Evolutionary conservation across 768 basidiomycete genomes (phyloP).

Genomic region (Holtermanniella nyarrowii): DNA sequence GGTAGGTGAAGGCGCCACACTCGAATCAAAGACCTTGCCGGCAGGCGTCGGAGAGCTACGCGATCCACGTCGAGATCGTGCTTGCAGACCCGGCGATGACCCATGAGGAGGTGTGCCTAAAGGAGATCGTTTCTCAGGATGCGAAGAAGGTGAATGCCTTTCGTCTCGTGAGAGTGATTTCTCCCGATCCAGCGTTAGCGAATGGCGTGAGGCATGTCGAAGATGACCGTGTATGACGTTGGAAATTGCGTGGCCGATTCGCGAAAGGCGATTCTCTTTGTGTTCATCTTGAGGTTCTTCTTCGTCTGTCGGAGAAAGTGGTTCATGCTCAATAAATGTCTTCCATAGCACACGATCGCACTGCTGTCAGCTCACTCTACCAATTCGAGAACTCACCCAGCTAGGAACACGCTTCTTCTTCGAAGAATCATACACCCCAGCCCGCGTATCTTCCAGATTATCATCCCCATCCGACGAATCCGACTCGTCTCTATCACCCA

Average conservation of each 20-base stretch:
- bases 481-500: conserved; percentile 8
- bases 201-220: neutral
- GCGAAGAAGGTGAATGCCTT: neutral
- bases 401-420: conserved; percentile 41
- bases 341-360: conserved; percentile 41
- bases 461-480: conserved; percentile 10
- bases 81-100: neutral
- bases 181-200: neutral
- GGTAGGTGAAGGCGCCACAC: neutral
- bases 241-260: neutral
- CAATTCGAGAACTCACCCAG: conserved; percentile 27
- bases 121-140: neutral
- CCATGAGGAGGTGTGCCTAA: neutral
- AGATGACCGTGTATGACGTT: neutral
- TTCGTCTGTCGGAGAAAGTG: neutral
- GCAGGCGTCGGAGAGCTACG: neutral
- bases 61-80: neutral
- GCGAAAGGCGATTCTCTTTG: neutral
- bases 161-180: neutral
- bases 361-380: conserved; percentile 10
- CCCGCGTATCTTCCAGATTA: conserved; percentile 23
- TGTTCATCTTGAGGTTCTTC: neutral
- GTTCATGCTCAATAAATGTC: conserved; percentile 17
- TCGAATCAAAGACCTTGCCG: neutral
- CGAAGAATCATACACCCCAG: conserved; percentile 38